Conservation (phyloP, 2,329 filamentous ascomycete genomes). For the Laburnicola sp. region DNA sequence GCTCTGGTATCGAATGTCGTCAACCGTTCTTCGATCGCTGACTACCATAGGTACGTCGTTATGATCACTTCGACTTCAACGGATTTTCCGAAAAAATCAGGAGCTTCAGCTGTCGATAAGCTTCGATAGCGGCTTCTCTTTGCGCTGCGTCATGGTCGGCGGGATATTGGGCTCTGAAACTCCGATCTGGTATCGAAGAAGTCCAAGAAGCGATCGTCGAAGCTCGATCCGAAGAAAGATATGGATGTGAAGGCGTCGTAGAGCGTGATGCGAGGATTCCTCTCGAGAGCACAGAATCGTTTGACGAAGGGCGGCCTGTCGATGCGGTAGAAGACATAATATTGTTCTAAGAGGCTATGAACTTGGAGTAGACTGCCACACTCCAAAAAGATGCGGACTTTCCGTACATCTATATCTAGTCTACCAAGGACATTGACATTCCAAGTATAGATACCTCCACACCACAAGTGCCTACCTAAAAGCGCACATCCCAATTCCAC, state of each 20-base stretch:
- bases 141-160: conserved; percentile 24
- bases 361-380: not conserved
- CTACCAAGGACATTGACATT: not conserved
- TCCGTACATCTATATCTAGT: not conserved
- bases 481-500: too few species aligned
- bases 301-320: conserved; percentile 20
- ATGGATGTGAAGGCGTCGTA: conserved; percentile 28
- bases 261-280: conserved; percentile 17
- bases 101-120: conserved; percentile 39
- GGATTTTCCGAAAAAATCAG: conserved; percentile 46
- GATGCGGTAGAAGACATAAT: conserved; percentile 20
- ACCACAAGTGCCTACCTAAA: too few species aligned
- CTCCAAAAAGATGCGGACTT: too few species aligned
- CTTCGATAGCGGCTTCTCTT: conserved; percentile 37
- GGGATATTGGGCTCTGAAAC: conserved; percentile 8
- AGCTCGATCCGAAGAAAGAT: conserved; percentile 31
- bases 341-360: not conserved
- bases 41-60: too few species aligned
- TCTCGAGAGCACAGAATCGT: conserved; percentile 24
- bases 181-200: conserved; percentile 29
- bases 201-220: conserved; percentile 41
- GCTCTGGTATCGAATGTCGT: too few species aligned
- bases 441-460: too few species aligned
- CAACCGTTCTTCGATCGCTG: not conserved
- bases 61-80: too few species aligned